These are phyloP conservation scores for Danielia reshetovae DNA, from an alignment of 805 yeast species.

Conservation along the genomic window DNA sequence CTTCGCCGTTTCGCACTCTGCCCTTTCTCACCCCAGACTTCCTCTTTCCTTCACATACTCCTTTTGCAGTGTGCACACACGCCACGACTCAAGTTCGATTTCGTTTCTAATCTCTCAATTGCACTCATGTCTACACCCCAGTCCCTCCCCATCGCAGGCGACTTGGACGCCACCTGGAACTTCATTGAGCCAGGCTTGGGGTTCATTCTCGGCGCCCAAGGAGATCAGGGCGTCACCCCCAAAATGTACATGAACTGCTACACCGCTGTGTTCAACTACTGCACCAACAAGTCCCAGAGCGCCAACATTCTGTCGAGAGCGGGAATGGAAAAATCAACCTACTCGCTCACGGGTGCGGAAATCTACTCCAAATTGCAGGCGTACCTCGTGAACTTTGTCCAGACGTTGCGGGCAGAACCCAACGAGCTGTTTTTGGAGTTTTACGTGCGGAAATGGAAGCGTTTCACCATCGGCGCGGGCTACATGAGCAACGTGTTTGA, in stretches of 20 bases:
- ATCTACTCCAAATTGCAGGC: slow-evolving; percentile 68
- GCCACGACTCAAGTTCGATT: too few species aligned
- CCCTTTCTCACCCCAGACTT: too few species aligned
- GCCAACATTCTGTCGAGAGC: slow-evolving; percentile 12
- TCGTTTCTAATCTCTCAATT: too few species aligned
- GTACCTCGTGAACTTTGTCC: slow-evolving; percentile 61
- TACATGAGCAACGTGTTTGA: slow-evolving; percentile 90
- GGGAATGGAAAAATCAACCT: slow-evolving; percentile 24
- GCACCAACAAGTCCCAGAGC: slow-evolving; percentile 72
- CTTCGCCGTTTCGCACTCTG: too few species aligned
- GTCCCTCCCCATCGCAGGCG: slow-evolving; percentile 52
- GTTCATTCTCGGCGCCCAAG: slow-evolving; percentile 65
- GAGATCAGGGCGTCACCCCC: slow-evolving; percentile 60
- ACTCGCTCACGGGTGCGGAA: slow-evolving; percentile 80
- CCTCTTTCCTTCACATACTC: too few species aligned
- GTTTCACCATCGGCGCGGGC: slow-evolving; percentile 88
- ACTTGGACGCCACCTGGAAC: slow-evolving; percentile 68
- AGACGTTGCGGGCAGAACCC: slow-evolving; percentile 44
- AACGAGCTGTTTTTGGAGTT: slow-evolving; percentile 19
- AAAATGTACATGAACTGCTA: slow-evolving; percentile 84
- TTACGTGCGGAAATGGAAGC: slow-evolving; percentile 69
- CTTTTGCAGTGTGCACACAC: too few species aligned
- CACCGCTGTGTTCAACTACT: slow-evolving; percentile 89
- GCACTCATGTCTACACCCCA: slow-evolving; percentile 13
- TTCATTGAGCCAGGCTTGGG: slow-evolving; percentile 74